Base-by-base conservation (phyloP, 768 basidiomycete species). In the Suillus paluster region DNA sequence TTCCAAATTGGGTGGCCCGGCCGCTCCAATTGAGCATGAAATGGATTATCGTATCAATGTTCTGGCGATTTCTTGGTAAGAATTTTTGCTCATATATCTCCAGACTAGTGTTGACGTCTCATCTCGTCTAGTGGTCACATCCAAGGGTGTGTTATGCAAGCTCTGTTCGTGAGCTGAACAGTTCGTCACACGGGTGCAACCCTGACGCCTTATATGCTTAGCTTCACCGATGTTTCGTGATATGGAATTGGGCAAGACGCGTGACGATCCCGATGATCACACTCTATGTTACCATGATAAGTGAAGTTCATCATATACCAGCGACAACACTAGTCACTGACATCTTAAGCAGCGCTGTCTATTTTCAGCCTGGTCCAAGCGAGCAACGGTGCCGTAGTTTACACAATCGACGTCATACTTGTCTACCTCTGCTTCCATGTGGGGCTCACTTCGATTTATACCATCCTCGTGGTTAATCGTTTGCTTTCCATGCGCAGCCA, bases 381-480 rank as follows among this genome's bases (percentile, higher is more conserved):
- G 7, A 65, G 38, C 12, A 44, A 6, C n/a, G 66, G 63, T 21
- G 42, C 62, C 21, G 25, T 66, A 36, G 64, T 72, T 60, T 70
- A 65, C 46, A 58, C 69, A 50, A 49, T 73, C 55, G 60, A 66
- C 57, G 55, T 64, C 27, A 59, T 71, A 49, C 38, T 75, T 15
- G 66, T 67, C 1, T 79, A 76, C 58, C 71, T 71, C 50, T 70
- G 59, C 34, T 63, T 77, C 21, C 64, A 75, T 17, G 57, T 77
- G 5, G 69, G 68, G 19, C 59, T 75, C 25, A 78, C 73, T 46
- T 39, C 78, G 44, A n/a, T 74, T 30, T 67, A 74, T 42, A 75
- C 78, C 0, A 10, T 73, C 30, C 64, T 75, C 11, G 74, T 80
- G 42, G 69, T 62, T 0, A 56, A 57, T 1, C 76, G 75, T 15